Evolutionary conservation across 805 yeast genomes (phyloP), one percentile per base, ranked within the genome.

Genomic region (Blastobotrys attinorum): DNA sequence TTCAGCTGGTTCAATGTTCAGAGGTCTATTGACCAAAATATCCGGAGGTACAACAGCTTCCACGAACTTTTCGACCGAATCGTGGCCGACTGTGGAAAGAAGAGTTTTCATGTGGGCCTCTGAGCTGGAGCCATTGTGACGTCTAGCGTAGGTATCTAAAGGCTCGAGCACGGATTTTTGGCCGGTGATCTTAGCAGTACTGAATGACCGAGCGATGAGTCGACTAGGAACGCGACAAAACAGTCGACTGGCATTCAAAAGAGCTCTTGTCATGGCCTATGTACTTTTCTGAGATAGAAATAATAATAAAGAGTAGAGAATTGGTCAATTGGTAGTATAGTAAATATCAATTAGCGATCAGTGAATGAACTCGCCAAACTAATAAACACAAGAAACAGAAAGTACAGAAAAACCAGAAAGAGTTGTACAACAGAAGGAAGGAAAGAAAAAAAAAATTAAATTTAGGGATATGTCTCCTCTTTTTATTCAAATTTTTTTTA

Each of bases 81-180:
- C 50, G 60, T 79, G 78, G 1, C 87, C 89, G 42, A 89, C 69
- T 8, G 71, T 62, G 2, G 63, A 47, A 42, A 92, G 71, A 96
- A 90, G 87, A 25, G 65, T 61, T 15, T 64, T 57, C 16, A 83
- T 83, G 50, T 86, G 79, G 0, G 51, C 56, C 0, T 84, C 79
- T 11, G 75, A 70, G 20, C 94, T 87, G 5, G 68, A 54, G 10
- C 98, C 98, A 46, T 90, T 69, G 64, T 92, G 98, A 56, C 97
- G 84, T 58, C 94, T 77, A 40, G 83, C 76, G 63, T 90, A 92
- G 1, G 92, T 81, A 60, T 92, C 98, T 45, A 85, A 69, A 2
- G 75, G 73, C 11, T 39, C 44, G 17, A 50, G 40, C 13, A 49
- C 54, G n/a, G 43, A 37, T 22, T 32, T 33, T 6, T 11, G 29